Conservation (phyloP, 352 stramenopile genomes). For the Pythium utonaiense region DNA sequence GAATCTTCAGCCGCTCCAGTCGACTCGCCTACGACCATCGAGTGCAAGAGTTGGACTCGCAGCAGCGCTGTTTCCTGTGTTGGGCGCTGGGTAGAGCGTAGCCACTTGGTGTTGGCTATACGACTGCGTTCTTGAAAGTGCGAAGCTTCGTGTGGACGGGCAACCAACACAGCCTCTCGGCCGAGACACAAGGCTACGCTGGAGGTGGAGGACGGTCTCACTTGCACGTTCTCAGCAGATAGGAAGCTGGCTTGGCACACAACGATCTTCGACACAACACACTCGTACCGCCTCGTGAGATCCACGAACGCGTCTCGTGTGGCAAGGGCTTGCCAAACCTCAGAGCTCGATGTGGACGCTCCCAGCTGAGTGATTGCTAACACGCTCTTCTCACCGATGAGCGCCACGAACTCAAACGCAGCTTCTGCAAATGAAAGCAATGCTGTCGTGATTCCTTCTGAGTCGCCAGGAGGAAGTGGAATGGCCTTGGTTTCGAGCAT, state of each 20-base stretch:
- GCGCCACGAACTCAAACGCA: slow-evolving; percentile 49
- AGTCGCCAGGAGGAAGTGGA: slow-evolving; percentile 16
- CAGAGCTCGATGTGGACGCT: slow-evolving; percentile 13
- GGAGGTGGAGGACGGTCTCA: slow-evolving; percentile 19
- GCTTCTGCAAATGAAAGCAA: slow-evolving; percentile 44
- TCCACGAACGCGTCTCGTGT: slow-evolving; percentile 2
- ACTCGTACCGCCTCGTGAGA: slow-evolving; percentile 21
- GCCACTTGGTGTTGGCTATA: slow-evolving; percentile 13
- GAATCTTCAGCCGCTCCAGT: neutral
- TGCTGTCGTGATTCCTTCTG: slow-evolving; percentile 27
- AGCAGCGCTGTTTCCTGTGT: slow-evolving; percentile 12
- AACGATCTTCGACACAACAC: slow-evolving; percentile 36
- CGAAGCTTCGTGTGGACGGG: slow-evolving; percentile 31
- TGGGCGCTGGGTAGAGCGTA: slow-evolving; percentile 2
- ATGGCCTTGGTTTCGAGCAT: slow-evolving; percentile 57
- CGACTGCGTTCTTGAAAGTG: slow-evolving; percentile 13
- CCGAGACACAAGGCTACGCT: slow-evolving; percentile 4
- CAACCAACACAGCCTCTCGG: slow-evolving; percentile 33
- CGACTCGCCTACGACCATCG: neutral
- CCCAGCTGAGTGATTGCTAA: slow-evolving; percentile 45
- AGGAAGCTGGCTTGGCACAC: slow-evolving; percentile 37
- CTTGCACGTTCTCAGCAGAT: slow-evolving; percentile 35
- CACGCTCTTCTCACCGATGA: slow-evolving; percentile 48
- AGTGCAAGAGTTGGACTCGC: slow-evolving; percentile 4
- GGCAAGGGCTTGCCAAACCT: slow-evolving; percentile 33